phyloP scores from a whole-genome alignment of 148 eudicot genomes.

The Spergularia bocconei region DNA sequence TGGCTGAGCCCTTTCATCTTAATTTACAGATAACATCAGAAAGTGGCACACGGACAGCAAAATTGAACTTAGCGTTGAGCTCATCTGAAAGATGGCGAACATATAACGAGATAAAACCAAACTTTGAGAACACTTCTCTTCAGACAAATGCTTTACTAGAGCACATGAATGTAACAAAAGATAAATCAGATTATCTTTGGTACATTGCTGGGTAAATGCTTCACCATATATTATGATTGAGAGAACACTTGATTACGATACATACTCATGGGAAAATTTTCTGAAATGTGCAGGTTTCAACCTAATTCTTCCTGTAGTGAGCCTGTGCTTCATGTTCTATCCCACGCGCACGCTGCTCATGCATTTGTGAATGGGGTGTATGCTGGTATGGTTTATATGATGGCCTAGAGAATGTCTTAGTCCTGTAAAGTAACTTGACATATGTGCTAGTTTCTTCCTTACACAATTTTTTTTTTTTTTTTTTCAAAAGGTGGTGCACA shows the following conservation, averaged over 20 bases:
- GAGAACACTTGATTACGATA: not conserved
- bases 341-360: conserved; percentile 36
- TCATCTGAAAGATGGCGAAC: conserved; percentile 37
- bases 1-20: not conserved
- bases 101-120: conserved; percentile 35
- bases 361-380: conserved; percentile 34
- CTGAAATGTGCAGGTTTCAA: conserved; percentile 29
- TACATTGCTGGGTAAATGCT: conserved; percentile 38
- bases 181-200: conserved; percentile 56
- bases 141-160: conserved; percentile 39
- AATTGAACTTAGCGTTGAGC: conserved; percentile 21
- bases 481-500: conserved; percentile 33
- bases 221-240: not conserved
- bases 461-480: not conserved
- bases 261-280: not conserved
- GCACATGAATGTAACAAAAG: conserved; percentile 49
- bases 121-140: conserved; percentile 29
- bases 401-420: not conserved
- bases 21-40: conserved; percentile 32
- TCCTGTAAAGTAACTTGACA: not conserved
- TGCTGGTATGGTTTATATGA: conserved; percentile 26
- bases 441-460: not conserved
- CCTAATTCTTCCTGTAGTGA: conserved; percentile 29
- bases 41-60: conserved; percentile 32
- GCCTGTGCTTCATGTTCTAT: conserved; percentile 31